Base-by-base conservation (phyloP, 2,329 filamentous ascomycete genomes). In the Fusarium sp. region DNA sequence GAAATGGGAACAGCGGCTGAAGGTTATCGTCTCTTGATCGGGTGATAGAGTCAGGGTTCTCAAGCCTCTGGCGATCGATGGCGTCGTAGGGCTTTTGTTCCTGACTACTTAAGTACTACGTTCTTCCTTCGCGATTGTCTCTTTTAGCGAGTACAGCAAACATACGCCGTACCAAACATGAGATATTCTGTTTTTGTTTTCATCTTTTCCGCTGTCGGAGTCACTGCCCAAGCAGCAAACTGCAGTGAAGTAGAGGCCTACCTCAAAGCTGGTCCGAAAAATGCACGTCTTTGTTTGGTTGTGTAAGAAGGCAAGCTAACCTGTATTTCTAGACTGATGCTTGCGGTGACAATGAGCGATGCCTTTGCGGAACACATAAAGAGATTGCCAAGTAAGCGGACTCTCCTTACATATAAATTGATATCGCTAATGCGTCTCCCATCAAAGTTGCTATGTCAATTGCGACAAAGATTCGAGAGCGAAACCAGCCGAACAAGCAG, bases 351-450 rank as follows among this genome's bases (percentile, higher is more conserved):
- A 68, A 55, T 4, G 30, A 68, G 9, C 57, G 69, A 20, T 72
- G 68, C 11, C 52, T 63, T 17, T 72, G 69, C 11, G 68, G 69
- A 22, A 71, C 69, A 10, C 58, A 68, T 6, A 72, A 72, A 20
- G 69, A 72, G 42, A 68, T 72, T 14, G 34, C 52, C 3, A 50
- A 44, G 69, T 59, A 34, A 32, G 28, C 3, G 4, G 28, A 4
- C 11, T 34, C 22, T 34, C 4, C 3, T 32, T 8, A 6, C 10
- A 11, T 4, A 32, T 50, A 4, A 8, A n/a, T 34, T 8, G 1
- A 13, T 9, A 3, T 34, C n/a, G 12, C 63, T 68, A 15, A 68
- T 26, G 9, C 2, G 3, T 9, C 11, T 17, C 17, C 15, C 1
- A 4, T 10, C 6, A 15, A n/a, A 72, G 69, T 14, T 72, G 68